A percentile compares a stretch with the other conserved stretches of the same genome.
These are phyloP conservation scores for Pulveroboletus sp. DNA, from an alignment of 768 basidiomycete genomes.

Conservation along the genomic window DNA sequence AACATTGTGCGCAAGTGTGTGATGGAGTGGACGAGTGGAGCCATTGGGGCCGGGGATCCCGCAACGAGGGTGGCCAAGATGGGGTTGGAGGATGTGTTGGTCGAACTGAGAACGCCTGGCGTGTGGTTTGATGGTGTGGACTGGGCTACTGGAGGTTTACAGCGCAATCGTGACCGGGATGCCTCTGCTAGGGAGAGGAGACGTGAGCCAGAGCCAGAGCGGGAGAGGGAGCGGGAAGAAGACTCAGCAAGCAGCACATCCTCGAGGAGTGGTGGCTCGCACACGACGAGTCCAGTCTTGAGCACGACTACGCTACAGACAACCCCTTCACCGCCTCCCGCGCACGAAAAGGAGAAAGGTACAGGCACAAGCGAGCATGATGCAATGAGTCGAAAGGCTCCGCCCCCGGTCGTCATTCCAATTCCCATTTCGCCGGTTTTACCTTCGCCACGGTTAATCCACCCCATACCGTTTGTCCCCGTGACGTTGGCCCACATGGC, in stretches of 20 bases:
- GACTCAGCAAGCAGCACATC: conserved; percentile 47
- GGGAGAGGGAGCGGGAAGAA: conserved; percentile 39
- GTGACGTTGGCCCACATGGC: conserved; percentile 53
- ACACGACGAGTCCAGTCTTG: conserved; percentile 68
- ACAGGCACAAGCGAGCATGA: conserved; percentile 30
- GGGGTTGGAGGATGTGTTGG: conserved; percentile 59
- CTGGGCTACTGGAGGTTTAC: conserved; percentile 41
- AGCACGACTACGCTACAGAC: conserved; percentile 74
- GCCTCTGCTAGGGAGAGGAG: conserved; percentile 23
- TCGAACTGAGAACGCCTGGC: conserved; percentile 51
- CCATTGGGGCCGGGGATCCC: conserved; percentile 44
- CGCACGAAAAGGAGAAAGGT: conserved; percentile 36
- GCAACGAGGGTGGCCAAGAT: conserved; percentile 54
- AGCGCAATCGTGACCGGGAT: conserved; percentile 38
- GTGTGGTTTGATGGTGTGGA: conserved; percentile 76
- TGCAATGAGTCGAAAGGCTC: conserved; percentile 12
- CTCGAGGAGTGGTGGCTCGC: conserved; percentile 51
- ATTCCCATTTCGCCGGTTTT: conserved; percentile 57
- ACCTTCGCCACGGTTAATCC: conserved; percentile 57
- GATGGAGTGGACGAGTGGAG: conserved; percentile 55
- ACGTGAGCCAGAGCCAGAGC: conserved; percentile 34
- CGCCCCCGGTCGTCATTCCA: conserved; percentile 31
- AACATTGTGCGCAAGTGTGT: conserved; percentile 67
- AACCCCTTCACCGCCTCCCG: conserved; percentile 73
- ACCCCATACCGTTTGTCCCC: conserved; percentile 70